These are phyloP conservation scores for Rhizopogon salebrosus DNA, from an alignment of 768 basidiomycete species.

Conservation along the genomic window DNA sequence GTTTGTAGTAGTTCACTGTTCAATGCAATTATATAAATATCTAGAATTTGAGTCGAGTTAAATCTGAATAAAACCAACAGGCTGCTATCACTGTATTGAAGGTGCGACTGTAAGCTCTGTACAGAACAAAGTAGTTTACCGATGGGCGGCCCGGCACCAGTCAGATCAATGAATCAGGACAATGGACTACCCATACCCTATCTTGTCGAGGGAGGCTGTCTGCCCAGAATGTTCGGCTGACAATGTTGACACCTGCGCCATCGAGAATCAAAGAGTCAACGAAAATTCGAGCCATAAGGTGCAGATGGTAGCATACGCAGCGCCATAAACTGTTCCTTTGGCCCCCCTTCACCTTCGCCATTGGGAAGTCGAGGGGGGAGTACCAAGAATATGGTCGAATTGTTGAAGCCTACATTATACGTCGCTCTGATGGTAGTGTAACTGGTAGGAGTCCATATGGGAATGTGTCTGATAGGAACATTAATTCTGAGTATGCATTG, in stretches of 20 bases:
- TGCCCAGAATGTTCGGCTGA: conserved; percentile 51
- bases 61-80: too few species aligned
- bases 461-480: conserved; percentile 43
- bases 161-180: not conserved
- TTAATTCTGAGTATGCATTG: conserved; percentile 26
- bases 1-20: too few species aligned
- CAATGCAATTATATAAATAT: too few species aligned
- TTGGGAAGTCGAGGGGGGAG: conserved; percentile 46
- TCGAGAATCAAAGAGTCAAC: conserved; percentile 32
- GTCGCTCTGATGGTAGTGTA: conserved; percentile 45
- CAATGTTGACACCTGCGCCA: conserved; percentile 81
- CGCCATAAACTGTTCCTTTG: conserved; percentile 52
- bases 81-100: too few species aligned
- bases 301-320: conserved; percentile 44
- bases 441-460: conserved; percentile 32
- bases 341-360: conserved; percentile 2
- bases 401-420: conserved; percentile 50
- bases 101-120: too few species aligned
- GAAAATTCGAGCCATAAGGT: not conserved
- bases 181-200: conserved; percentile 60
- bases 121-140: too few species aligned
- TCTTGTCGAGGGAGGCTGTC: conserved; percentile 54
- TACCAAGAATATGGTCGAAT: conserved; percentile 54
- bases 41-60: too few species aligned
- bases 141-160: too few species aligned